Conservation (phyloP, 495 filamentous ascomycete genomes). For the Opeltia flavorubescens region DNA sequence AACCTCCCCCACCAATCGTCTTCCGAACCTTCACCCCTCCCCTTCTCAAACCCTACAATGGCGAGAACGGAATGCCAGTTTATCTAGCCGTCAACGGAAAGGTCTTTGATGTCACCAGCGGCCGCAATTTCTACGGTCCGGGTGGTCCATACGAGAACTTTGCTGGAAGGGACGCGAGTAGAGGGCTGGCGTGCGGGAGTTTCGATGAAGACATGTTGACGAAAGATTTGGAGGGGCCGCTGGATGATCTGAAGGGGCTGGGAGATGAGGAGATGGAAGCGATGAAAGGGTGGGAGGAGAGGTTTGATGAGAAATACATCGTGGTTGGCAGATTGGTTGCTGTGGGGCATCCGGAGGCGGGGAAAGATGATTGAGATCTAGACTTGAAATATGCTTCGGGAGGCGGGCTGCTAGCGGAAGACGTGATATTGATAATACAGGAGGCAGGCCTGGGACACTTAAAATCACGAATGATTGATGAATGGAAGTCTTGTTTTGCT, state of each 20-base stretch:
- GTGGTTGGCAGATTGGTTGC: slow-evolving; percentile 79
- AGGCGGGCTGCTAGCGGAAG: too few species aligned
- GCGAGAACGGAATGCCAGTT: slow-evolving; percentile 55
- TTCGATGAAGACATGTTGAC: slow-evolving; percentile 97
- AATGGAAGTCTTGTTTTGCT: too few species aligned
- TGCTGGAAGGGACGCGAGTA: slow-evolving; percentile 82
- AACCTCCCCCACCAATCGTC: slow-evolving; percentile 57
- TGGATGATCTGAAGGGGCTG: slow-evolving; percentile 70
- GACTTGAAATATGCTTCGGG: neutral
- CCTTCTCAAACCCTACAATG: slow-evolving; percentile 79
- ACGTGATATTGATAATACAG: too few species aligned
- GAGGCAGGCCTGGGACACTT: too few species aligned
- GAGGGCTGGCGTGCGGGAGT: slow-evolving; percentile 80
- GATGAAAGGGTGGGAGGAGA: slow-evolving; percentile 78
- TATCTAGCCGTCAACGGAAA: slow-evolving; percentile 73
- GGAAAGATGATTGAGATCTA: slow-evolving; percentile 27
- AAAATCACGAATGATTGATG: neutral
- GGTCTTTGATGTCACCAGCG: slow-evolving; percentile 77
- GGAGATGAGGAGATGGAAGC: slow-evolving; percentile 67
- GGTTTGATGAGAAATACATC: slow-evolving; percentile 87
- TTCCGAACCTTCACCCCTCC: slow-evolving; percentile 86
- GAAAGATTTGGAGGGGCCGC: slow-evolving; percentile 70
- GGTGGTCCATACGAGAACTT: slow-evolving; percentile 91
- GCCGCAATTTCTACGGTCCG: slow-evolving; percentile 85
- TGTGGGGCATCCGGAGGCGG: slow-evolving; percentile 35